These are phyloP conservation scores for Bruguiera parviflora DNA, from an alignment of 345 rosid genomes.

Conservation along the genomic window DNA sequence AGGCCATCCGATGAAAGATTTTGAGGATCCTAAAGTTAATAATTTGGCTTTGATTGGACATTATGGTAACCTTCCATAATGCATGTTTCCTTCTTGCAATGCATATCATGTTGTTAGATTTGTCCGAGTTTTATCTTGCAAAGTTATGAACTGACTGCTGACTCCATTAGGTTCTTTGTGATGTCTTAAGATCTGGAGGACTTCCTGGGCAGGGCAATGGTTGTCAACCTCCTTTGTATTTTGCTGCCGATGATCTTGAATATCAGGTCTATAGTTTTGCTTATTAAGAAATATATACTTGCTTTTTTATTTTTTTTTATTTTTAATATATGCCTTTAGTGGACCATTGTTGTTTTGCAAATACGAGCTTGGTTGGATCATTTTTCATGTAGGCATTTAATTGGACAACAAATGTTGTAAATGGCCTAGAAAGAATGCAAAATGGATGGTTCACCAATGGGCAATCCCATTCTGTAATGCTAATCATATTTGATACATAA, in stretches of 20 bases:
- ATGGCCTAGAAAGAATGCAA: neutral
- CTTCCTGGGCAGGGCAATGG: conserved; percentile 33
- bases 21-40: neutral
- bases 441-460: neutral
- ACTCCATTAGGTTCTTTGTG: conserved; percentile 38
- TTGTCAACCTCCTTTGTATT: conserved; percentile 38
- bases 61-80: neutral
- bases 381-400: neutral
- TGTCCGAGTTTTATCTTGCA: neutral
- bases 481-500: neutral
- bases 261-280: conserved; percentile 37
- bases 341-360: neutral
- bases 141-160: conserved; percentile 9
- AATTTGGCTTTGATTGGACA: neutral
- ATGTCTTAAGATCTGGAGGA: conserved; percentile 44
- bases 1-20: neutral
- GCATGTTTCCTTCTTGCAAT: neutral
- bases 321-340: neutral
- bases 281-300: neutral
- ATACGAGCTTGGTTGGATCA: too few species aligned
- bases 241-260: conserved; percentile 53
- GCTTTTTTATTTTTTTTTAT: neutral
- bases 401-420: neutral
- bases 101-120: neutral
- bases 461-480: neutral